Evolutionary conservation across 1,284 basidiomycete species (phyloP).

Genomic region (Papiliotrema fonsecae): DNA sequence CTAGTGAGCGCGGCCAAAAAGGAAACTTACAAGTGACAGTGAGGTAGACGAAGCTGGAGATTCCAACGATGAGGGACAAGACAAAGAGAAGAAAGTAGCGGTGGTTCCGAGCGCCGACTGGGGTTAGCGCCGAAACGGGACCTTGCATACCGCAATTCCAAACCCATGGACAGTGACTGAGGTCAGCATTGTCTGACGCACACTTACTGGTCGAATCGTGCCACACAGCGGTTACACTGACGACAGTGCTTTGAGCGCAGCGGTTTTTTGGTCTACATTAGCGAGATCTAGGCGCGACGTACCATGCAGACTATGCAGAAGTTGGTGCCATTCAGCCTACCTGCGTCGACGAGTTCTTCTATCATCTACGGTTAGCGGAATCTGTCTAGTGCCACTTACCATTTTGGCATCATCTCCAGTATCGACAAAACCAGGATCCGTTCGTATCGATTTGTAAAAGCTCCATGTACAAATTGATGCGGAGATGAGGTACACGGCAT

Average conservation of each 20-base stretch:
- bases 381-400: slow-evolving; percentile 45
- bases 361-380: slow-evolving; percentile 68
- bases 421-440: slow-evolving; percentile 83
- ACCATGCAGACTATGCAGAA: slow-evolving; percentile 93
- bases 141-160: slow-evolving; percentile 82
- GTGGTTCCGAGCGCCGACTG: slow-evolving; percentile 92
- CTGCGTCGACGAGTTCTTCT: slow-evolving; percentile 81
- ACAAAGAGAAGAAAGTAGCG: slow-evolving; percentile 92
- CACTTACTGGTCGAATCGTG: slow-evolving; percentile 82
- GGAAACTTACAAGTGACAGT: slow-evolving; percentile 67
- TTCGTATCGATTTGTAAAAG: slow-evolving; percentile 80
- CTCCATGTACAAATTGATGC: slow-evolving; percentile 78
- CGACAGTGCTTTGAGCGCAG: slow-evolving; percentile 94
- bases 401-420: slow-evolving; percentile 75
- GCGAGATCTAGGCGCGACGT: slow-evolving; percentile 6
- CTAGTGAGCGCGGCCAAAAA: too few species aligned
- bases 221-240: slow-evolving; percentile 83
- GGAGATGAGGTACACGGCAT: too few species aligned
- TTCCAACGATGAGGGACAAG: slow-evolving; percentile 71
- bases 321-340: slow-evolving; percentile 85
- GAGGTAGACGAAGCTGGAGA: slow-evolving; percentile 75
- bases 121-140: not conserved
- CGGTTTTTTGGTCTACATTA: slow-evolving; percentile 69
- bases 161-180: slow-evolving; percentile 96
- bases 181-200: not conserved